Evolutionary conservation across 768 basidiomycete genomes (phyloP), one percentile per base, ranked within the genome.

Genomic region (Naganishia onofrii): DNA sequence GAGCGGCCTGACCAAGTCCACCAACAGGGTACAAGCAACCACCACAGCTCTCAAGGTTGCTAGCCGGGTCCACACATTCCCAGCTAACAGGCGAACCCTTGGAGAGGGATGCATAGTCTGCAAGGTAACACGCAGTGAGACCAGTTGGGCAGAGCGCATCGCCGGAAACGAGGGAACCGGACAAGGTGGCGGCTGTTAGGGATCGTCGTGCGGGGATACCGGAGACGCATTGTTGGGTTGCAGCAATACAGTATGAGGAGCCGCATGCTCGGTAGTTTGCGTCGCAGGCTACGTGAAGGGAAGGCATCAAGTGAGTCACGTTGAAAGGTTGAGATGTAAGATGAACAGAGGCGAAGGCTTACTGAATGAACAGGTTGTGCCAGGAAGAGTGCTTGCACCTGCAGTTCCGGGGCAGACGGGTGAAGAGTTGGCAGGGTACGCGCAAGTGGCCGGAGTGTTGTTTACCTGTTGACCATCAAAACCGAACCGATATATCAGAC

Each of bases 61-160:
- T 28, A 6, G 29, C 46, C 19, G 67, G 56, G 52, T 68, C 44
- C 38, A 68, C 29, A 46, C 67, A 68, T 17, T 68, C 67, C 55
- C 55, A 68, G 34, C 52, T 56, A 17, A 44, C 67, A 3, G 38
- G 31, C 12, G 5, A 13, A 13, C 55, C 34, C 54, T 29, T 55
- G 21, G 52, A 52, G 54, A 31, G 36, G 38, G 56, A 57, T 19
- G 36, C 67, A 5, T 15, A 29, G 28, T 42, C 26, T 0, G 34
- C 54, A 15, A 46, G 23, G 54, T 56, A 44, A 26, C 67, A 68
- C 6, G 56, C 56, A 7, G 28, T 42, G 31, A 42, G 56, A 13
- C 67, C 67, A n/a, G 32, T 21, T 3, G 54, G 55, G 44, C 67
- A 68, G 34, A 58, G 57, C 2, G 31, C 55, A 21, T 19, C 57